These are phyloP conservation scores for Thraustochytrium sp. DNA, from an alignment of 352 stramenopile species.

Conservation along the genomic window DNA sequence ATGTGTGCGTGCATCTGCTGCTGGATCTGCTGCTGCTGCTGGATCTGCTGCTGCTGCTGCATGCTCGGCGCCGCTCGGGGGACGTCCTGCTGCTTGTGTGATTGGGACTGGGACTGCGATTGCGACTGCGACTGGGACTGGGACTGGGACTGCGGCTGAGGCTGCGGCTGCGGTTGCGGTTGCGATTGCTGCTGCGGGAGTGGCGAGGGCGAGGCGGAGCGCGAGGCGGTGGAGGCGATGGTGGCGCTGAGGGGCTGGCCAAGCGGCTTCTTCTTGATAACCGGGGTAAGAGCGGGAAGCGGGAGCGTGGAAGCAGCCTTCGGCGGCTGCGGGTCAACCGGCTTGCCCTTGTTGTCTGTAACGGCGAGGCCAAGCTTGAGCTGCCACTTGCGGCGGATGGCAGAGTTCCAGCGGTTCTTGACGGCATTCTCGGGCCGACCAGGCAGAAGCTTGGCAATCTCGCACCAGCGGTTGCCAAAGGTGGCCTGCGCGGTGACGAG, in stretches of 20 bases:
- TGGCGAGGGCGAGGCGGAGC: neutral
- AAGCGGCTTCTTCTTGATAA: neutral
- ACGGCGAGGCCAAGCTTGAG: constrained; percentile 39
- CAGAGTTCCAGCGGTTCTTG: constrained; percentile 90
- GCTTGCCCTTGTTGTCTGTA: constrained; percentile 44
- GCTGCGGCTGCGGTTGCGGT: neutral
- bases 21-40: neutral
- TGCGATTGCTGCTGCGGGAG: neutral
- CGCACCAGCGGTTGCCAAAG: constrained; percentile 92
- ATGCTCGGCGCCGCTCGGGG: no score
- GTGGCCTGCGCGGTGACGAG: constrained; percentile 71
- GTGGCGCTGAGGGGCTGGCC: no score
- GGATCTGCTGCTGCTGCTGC: neutral
- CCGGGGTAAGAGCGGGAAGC: neutral
- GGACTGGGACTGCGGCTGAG: neutral
- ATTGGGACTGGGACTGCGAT: no score
- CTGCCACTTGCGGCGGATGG: constrained; percentile 45
- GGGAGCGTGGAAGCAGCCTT: neutral
- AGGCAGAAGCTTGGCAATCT: constrained; percentile 86
- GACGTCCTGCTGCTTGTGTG: neutral
- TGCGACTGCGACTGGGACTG: neutral
- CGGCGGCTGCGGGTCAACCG: constrained; percentile 27
- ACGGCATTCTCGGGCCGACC: constrained; percentile 92
- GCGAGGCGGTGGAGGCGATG: neutral
- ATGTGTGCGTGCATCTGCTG: neutral